A percentile compares a stretch with the other conserved stretches of the same genome.
Evolutionary conservation across 192 early-diverging fungal genomes (phyloP).

Genomic region (Geranomyces michiganensis): DNA sequence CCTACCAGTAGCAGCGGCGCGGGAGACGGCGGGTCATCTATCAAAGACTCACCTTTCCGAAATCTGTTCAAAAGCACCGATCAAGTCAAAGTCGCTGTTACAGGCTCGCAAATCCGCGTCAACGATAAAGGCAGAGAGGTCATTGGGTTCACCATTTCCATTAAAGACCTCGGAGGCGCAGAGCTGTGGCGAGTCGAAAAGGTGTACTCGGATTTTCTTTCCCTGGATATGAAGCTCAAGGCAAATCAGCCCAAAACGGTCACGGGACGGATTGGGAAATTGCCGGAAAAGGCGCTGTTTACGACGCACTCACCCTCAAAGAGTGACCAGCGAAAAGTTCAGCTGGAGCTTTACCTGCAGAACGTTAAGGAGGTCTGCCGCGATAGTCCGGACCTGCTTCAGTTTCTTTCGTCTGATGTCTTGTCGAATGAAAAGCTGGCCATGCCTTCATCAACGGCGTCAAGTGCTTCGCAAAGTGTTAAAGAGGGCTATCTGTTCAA

Average conservation of each 20-base stretch:
- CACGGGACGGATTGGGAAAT: slow-evolving; percentile 66
- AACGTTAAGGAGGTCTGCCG: slow-evolving; percentile 62
- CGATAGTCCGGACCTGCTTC: slow-evolving; percentile 52
- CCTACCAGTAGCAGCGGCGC: neutral
- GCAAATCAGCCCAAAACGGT: slow-evolving; percentile 37
- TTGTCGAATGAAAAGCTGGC: slow-evolving; percentile 5
- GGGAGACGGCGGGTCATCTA: neutral
- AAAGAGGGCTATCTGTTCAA: slow-evolving; percentile 91
- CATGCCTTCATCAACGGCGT: neutral
- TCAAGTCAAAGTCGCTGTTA: slow-evolving; percentile 55
- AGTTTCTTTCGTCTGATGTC: slow-evolving; percentile 77
- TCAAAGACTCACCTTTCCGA: neutral
- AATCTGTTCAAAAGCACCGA: slow-evolving; percentile 16
- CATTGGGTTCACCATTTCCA: slow-evolving; percentile 58
- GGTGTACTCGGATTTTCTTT: slow-evolving; percentile 82
- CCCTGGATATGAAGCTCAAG: slow-evolving; percentile 68
- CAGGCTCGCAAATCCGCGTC: slow-evolving; percentile 61
- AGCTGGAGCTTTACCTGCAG: slow-evolving; percentile 83
- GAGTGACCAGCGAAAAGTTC: slow-evolving; percentile 81
- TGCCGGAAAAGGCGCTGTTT: slow-evolving; percentile 86
- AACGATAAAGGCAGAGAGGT: slow-evolving; percentile 82
- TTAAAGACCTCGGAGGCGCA: slow-evolving; percentile 41
- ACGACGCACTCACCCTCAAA: slow-evolving; percentile 80
- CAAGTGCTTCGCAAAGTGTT: slow-evolving; percentile 4
- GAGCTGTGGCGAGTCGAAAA: slow-evolving; percentile 85